Conservation (phyloP, 139 green algal species). For the Tetradesmus obliquus region DNA sequence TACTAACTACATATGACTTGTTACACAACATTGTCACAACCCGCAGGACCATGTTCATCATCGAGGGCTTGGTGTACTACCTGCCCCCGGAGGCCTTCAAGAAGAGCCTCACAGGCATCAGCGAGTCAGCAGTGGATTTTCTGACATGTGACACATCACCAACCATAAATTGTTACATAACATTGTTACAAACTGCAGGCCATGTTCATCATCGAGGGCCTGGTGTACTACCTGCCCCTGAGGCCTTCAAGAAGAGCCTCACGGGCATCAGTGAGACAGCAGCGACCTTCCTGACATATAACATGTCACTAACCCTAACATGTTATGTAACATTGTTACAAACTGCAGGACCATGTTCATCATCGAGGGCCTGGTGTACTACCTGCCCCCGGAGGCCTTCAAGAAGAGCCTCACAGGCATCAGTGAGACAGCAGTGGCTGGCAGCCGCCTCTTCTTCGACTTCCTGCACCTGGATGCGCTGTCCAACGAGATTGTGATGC, state of each 20-base stretch:
- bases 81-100: slow-evolving; percentile 60
- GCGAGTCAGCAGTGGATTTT: slow-evolving; percentile 36
- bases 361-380: slow-evolving; percentile 78
- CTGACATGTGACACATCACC: neutral
- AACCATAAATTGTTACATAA: too few relatives aligned
- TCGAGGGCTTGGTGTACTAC: slow-evolving; percentile 78
- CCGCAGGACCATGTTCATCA: slow-evolving; percentile 63
- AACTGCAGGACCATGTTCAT: slow-evolving; percentile 66
- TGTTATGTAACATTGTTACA: neutral
- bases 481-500: neutral
- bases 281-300: neutral
- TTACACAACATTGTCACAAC: too few relatives aligned
- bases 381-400: slow-evolving; percentile 65
- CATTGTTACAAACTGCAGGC: neutral
- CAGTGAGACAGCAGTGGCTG: slow-evolving; percentile 44
- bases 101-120: slow-evolving; percentile 52
- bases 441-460: slow-evolving; percentile 73
- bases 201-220: slow-evolving; percentile 69
- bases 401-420: slow-evolving; percentile 54
- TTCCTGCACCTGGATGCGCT: slow-evolving; percentile 64
- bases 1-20: too few relatives aligned
- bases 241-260: slow-evolving; percentile 56
- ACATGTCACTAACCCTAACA: neutral
- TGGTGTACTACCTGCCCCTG: slow-evolving; percentile 79
- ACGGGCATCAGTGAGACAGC: slow-evolving; percentile 49